Evolutionary conservation across 129 eudicot genomes (phyloP).

Genomic region (Kitagawia praeruptora): DNA sequence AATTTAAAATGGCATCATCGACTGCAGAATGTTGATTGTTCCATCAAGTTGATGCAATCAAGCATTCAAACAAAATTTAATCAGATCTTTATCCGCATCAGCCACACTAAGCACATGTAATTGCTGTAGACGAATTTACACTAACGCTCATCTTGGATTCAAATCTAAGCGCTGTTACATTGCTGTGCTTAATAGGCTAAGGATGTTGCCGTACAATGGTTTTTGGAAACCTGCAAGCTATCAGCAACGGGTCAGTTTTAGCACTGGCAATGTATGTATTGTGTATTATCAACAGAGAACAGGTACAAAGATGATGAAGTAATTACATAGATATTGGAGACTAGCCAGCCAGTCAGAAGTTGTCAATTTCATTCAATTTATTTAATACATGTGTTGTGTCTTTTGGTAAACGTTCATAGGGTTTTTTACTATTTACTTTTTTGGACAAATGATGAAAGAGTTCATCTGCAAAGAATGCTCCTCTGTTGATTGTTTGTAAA

Average conservation of each 20-base stretch:
- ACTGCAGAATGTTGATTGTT: constrained; percentile 4
- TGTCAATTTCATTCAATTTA: background rate
- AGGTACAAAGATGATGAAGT: background rate
- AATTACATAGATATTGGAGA: background rate
- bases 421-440: background rate
- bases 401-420: background rate
- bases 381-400: background rate
- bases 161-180: background rate
- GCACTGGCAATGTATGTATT: background rate
- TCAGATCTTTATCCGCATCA: background rate
- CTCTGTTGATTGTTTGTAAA: background rate
- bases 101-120: background rate
- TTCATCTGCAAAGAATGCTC: background rate
- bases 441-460: background rate
- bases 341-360: background rate
- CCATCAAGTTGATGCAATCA: constrained; percentile 6
- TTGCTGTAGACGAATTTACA: background rate
- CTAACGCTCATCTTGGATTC: background rate
- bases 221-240: background rate
- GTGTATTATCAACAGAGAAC: background rate
- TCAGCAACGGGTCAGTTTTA: background rate
- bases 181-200: background rate
- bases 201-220: background rate
- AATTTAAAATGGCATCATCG: background rate
- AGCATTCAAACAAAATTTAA: background rate